These are phyloP conservation scores for Protea cynaroides DNA, from an alignment of 164 flowering plant species.

Conservation along the genomic window DNA sequence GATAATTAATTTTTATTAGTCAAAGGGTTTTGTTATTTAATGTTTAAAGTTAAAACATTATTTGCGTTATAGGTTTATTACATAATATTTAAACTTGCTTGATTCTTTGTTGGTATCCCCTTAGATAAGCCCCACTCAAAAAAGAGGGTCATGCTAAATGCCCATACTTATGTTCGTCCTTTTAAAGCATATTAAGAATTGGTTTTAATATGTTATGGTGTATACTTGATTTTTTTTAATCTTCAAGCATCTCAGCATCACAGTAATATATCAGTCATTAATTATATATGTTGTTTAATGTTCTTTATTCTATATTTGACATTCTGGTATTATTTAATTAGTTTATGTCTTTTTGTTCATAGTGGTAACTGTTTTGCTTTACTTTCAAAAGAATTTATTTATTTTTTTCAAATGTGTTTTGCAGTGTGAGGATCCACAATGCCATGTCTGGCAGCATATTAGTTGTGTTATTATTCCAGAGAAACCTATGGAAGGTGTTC, in stretches of 20 bases:
- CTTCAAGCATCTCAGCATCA: neutral
- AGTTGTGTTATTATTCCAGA: constrained; percentile 86
- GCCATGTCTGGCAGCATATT: constrained; percentile 84
- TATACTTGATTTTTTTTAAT: too few species aligned
- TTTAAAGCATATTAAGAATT: too few species aligned
- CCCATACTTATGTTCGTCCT: neutral
- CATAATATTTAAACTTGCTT: too few species aligned
- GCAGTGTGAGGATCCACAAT: constrained; percentile 88
- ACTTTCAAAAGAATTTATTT: neutral
- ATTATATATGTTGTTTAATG: neutral
- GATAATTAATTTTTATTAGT: too few species aligned
- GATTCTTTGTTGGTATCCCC: too few species aligned
- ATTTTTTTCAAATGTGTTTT: constrained; percentile 7
- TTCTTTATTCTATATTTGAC: neutral
- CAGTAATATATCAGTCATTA: neutral
- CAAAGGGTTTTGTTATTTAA: too few species aligned
- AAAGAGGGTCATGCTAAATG: neutral
- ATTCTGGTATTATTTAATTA: neutral
- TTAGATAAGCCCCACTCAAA: neutral
- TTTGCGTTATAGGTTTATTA: too few species aligned
- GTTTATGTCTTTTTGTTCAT: neutral
- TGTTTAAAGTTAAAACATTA: too few species aligned
- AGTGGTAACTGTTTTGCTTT: neutral
- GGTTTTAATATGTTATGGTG: too few species aligned
- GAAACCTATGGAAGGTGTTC: constrained; percentile 60